phyloP scores from a whole-genome alignment of 2,329 filamentous ascomycete genomes.

The Arthrinium phaeospermum region DNA sequence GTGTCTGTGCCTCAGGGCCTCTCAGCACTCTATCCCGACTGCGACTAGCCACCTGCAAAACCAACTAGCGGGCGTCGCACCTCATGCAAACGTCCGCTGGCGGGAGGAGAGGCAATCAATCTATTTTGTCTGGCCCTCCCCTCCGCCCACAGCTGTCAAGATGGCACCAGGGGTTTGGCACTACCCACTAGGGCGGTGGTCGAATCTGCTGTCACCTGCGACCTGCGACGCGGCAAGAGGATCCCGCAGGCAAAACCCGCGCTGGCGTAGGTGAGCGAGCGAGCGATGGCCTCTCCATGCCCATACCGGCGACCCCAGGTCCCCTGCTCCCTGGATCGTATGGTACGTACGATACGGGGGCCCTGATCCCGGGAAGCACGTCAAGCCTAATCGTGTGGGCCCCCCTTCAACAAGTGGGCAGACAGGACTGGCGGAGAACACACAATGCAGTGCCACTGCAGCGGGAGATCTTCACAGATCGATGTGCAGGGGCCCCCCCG shows the following conservation, averaged over 20 bases:
- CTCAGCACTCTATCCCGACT: background rate
- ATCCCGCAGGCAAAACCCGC: background rate
- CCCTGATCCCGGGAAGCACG: slow-evolving; percentile 3
- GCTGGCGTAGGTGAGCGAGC: background rate
- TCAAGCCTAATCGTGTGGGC: background rate
- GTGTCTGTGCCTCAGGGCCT: background rate
- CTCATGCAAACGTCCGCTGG: background rate
- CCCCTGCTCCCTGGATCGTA: background rate
- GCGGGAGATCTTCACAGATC: slow-evolving; percentile 10
- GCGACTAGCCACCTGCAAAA: background rate
- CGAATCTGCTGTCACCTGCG: background rate
- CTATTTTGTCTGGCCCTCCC: background rate
- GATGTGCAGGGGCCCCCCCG: background rate
- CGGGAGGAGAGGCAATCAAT: background rate
- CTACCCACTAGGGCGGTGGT: slow-evolving; percentile 1
- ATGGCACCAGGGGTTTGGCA: background rate
- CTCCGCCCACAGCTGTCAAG: background rate
- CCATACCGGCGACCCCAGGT: background rate
- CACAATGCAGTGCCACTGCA: background rate
- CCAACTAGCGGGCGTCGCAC: background rate
- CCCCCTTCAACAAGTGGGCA: background rate
- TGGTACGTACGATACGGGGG: background rate
- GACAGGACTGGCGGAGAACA: background rate
- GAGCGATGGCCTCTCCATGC: background rate
- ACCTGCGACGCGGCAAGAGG: background rate